A percentile compares a stretch with the other conserved stretches of the same genome.
These are phyloP conservation scores for Globisporangium emineosum DNA, from an alignment of 352 stramenopile genomes.

Conservation along the genomic window DNA sequence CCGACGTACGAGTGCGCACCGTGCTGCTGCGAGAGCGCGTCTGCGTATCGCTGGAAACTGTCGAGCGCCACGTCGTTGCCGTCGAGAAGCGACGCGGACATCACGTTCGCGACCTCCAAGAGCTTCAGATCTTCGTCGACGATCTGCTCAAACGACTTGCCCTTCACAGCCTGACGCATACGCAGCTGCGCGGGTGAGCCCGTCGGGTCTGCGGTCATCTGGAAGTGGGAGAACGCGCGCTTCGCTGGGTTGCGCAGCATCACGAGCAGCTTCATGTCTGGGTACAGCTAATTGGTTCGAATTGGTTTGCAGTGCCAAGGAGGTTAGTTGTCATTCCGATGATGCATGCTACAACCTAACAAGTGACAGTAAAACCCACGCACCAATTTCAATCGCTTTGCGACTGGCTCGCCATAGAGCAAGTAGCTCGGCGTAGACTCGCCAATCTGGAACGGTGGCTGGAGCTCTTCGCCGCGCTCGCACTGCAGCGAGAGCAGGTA, in stretches of 20 bases:
- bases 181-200: slow-evolving; percentile 83
- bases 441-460: slow-evolving; percentile 80
- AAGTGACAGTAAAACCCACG: slow-evolving; percentile 66
- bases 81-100: slow-evolving; percentile 17
- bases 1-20: slow-evolving; percentile 83
- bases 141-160: slow-evolving; percentile 85
- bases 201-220: slow-evolving; percentile 88
- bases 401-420: slow-evolving; percentile 52
- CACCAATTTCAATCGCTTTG: slow-evolving; percentile 36
- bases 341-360: slow-evolving; percentile 89
- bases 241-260: slow-evolving; percentile 93
- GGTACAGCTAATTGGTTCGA: slow-evolving; percentile 28
- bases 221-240: slow-evolving; percentile 89
- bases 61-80: slow-evolving; percentile 20
- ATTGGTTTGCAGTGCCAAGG: background rate
- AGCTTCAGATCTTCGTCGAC: slow-evolving; percentile 83
- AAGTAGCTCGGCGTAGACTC: slow-evolving; percentile 86
- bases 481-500: slow-evolving; percentile 51
- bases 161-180: slow-evolving; percentile 63
- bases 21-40: slow-evolving; percentile 41
- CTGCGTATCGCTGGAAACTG: slow-evolving; percentile 42
- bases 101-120: slow-evolving; percentile 38
- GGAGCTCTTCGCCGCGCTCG: slow-evolving; percentile 21
- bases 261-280: slow-evolving; percentile 81
- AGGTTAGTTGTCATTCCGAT: slow-evolving; percentile 31